Evolutionary conservation across 768 basidiomycete species (phyloP), one percentile per base, ranked within the genome.

Genomic region (Pholiota conissans): DNA sequence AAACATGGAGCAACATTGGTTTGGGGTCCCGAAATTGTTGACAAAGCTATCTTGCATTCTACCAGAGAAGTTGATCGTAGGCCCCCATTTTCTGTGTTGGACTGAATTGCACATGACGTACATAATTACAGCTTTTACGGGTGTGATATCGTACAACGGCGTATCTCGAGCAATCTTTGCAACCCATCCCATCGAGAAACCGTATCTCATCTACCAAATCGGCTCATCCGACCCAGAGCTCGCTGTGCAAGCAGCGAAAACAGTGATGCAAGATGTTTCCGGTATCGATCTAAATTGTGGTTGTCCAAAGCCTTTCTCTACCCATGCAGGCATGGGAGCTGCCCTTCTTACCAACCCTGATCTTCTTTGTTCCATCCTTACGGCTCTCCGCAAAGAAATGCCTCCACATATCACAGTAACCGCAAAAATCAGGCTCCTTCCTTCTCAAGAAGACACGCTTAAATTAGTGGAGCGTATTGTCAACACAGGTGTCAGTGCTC

Each of bases 251-350:
- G 96, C 97, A 1, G 95, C 97, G 4, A 85, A 87, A 66, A 84
- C 80, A 0, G 92, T 99, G 35, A 80, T 87, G 73, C 76, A 90
- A 30, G 97, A 99, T 66, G 87, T 99, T 28, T 87, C 95, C 0
- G 97, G 95, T 18, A 80, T 99, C 65, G 97, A 98, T 70, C 87
- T 99, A 59, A 98, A 98, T 71, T 98, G 97, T 67, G 97, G 96
- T 0, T 99, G 96, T 68, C 95, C 95, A 0, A 96, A 96, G 65
- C 91, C 95, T 0, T 98, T 98, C 73, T 96, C 94, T 20, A 94
- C 93, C 0, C 89, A 91, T 63, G 75, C 89, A 0, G 97, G 97
- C 0, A 98, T 98, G 95, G 97, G 97, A 8, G 96, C 97, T 0
- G 96, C 95, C 2, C 79, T 99, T 13, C 84, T 99, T 50, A 86